Conservation (phyloP, 2,329 filamentous ascomycete species). For the Fusarium sulawesiense region DNA sequence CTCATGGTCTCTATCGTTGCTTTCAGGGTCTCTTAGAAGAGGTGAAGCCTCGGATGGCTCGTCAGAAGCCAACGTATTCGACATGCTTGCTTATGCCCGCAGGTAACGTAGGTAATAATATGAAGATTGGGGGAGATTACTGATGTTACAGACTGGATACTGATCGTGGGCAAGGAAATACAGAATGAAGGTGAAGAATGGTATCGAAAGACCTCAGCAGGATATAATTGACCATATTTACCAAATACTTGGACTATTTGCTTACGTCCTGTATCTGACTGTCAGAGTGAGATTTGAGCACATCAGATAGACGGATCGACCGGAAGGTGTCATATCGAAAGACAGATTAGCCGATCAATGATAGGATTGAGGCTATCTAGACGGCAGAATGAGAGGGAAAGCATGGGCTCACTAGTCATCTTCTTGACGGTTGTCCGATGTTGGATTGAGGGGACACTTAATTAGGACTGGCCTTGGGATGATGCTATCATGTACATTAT, state of each 20-base stretch:
- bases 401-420: neutral
- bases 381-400: neutral
- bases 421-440: neutral
- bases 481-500: neutral
- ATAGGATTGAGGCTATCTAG: conserved; percentile 1
- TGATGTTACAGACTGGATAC: neutral
- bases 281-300: conserved; percentile 29
- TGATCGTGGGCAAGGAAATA: neutral
- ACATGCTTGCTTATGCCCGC: conserved; percentile 19
- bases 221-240: neutral
- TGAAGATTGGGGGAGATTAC: neutral
- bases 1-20: conserved; percentile 18
- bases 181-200: neutral
- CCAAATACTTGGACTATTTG: neutral
- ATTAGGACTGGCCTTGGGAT: neutral
- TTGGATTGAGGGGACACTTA: neutral
- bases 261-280: conserved; percentile 9
- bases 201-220: neutral
- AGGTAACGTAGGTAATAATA: neutral
- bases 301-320: conserved; percentile 20
- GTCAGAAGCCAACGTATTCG: conserved; percentile 2
- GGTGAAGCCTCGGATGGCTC: conserved; percentile 44
- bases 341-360: conserved; percentile 3
- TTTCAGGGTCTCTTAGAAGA: conserved; percentile 39
- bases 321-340: conserved; percentile 24